phyloP scores from a whole-genome alignment of 176 grass and related monocot genomes.

The Phoenix dactylifera region DNA sequence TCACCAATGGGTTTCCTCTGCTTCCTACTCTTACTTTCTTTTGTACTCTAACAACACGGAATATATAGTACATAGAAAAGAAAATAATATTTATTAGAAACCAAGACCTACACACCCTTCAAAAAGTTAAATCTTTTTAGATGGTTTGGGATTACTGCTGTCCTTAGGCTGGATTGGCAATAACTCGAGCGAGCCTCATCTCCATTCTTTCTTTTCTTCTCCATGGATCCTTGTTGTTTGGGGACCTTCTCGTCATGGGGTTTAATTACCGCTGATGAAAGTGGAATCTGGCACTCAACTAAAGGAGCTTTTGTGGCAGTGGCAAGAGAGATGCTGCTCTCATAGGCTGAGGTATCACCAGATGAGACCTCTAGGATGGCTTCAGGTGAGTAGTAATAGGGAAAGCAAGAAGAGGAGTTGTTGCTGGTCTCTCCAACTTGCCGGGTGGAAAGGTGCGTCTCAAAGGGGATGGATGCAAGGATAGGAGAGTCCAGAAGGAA shows the following conservation, averaged over 20 bases:
- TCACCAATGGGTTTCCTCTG: conserved; percentile 15
- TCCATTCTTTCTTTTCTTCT: conserved; percentile 13
- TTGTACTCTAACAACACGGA: conserved; percentile 6
- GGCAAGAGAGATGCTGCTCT: conserved; percentile 5
- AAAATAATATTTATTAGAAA: too few species aligned
- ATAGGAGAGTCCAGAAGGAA: background rate
- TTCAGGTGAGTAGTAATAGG: conserved; percentile 11
- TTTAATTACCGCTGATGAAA: background rate
- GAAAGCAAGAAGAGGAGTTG: background rate
- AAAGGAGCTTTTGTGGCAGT: background rate
- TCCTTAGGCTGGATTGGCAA: conserved; percentile 10
- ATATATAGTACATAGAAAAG: background rate
- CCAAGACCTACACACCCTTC: too few species aligned
- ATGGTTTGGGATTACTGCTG: too few species aligned
- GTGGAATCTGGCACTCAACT: background rate
- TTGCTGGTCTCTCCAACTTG: background rate
- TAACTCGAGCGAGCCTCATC: conserved; percentile 2
- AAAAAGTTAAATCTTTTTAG: too few species aligned
- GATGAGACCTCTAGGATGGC: background rate
- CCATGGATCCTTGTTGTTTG: background rate
- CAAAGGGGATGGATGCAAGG: background rate
- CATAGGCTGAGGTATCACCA: background rate
- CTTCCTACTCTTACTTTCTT: conserved; percentile 17
- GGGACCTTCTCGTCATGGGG: background rate
- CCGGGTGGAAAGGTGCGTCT: conserved; percentile 2